Percentiles rank a stretch among this genome's conserved stretches.
Evolutionary conservation across 176 grass and related monocot genomes (phyloP).

Genomic region (Alloteropsis semialata): DNA sequence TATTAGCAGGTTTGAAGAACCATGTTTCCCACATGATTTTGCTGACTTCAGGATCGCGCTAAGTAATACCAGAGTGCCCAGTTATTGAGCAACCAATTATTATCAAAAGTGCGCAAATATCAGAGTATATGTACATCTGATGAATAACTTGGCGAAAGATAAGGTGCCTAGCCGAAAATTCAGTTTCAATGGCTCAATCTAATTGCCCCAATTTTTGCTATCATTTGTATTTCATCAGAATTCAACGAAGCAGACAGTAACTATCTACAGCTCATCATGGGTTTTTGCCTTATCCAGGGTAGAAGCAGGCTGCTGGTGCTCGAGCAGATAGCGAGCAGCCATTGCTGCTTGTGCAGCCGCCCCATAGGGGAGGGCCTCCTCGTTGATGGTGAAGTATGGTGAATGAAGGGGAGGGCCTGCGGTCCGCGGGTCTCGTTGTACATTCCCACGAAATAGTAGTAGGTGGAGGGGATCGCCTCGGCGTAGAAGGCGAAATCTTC

Average conservation of each 20-base stretch:
- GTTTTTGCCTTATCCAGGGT: neutral
- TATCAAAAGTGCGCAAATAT: neutral
- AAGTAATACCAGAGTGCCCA: neutral
- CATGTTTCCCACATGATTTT: neutral
- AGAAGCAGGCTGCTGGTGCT: constrained; percentile 28
- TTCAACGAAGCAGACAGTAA: constrained; percentile 1
- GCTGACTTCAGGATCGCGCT: neutral
- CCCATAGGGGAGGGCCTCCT: constrained; percentile 63
- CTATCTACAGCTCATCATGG: constrained; percentile 80
- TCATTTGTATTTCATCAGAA: neutral
- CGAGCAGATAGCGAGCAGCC: constrained; percentile 60
- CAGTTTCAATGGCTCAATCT: neutral
- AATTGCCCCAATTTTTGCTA: neutral
- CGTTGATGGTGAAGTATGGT: constrained; percentile 76
- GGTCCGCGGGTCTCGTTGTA: constrained; percentile 31
- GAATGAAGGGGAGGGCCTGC: constrained; percentile 42
- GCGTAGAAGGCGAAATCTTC: constrained; percentile 87
- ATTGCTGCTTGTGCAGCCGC: constrained; percentile 72
- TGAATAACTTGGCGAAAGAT: neutral
- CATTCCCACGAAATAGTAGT: constrained; percentile 88
- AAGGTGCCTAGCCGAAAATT: neutral
- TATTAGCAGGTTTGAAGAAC: neutral
- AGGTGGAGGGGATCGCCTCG: constrained; percentile 50
- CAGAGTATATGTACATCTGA: constrained; percentile 1
- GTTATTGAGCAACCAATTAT: neutral